These are phyloP conservation scores for Aurinia saxatilis DNA, from an alignment of 345 rosid genomes.

Conservation along the genomic window DNA sequence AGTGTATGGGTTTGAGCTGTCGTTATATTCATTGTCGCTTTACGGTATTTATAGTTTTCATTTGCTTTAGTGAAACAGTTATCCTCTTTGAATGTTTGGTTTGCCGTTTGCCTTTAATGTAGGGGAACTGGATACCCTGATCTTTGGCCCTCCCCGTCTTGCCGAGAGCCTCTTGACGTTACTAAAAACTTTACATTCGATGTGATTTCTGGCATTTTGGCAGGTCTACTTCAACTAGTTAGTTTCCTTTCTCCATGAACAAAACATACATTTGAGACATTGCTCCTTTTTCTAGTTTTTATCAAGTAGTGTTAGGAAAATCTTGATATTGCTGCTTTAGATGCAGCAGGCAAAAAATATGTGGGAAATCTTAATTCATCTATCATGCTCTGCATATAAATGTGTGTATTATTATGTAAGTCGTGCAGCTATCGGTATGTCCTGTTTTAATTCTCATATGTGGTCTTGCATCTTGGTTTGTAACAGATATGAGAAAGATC, in stretches of 20 bases:
- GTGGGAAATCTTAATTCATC: neutral
- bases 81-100: conserved; percentile 3
- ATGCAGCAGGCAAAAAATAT: neutral
- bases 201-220: conserved; percentile 69
- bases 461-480: conserved; percentile 5
- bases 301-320: neutral
- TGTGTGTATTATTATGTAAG: neutral
- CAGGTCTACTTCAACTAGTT: conserved; percentile 42
- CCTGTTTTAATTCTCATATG: conserved; percentile 4
- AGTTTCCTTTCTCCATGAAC: neutral
- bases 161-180: conserved; percentile 97
- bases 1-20: neutral
- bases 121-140: conserved; percentile 96
- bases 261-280: neutral
- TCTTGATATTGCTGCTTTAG: neutral
- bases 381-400: neutral
- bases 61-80: neutral
- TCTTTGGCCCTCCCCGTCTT: conserved; percentile 86
- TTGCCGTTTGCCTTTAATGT: conserved; percentile 34
- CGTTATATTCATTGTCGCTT: neutral
- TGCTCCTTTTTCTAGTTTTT: neutral
- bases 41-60: no score
- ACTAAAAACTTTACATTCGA: conserved; percentile 73
- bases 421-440: neutral
- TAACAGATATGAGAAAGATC: conserved; percentile 72